Evolutionary conservation across 75 land plant genomes (phyloP), one percentile per base, ranked within the genome.

Genomic region (Picea sitchensis): DNA sequence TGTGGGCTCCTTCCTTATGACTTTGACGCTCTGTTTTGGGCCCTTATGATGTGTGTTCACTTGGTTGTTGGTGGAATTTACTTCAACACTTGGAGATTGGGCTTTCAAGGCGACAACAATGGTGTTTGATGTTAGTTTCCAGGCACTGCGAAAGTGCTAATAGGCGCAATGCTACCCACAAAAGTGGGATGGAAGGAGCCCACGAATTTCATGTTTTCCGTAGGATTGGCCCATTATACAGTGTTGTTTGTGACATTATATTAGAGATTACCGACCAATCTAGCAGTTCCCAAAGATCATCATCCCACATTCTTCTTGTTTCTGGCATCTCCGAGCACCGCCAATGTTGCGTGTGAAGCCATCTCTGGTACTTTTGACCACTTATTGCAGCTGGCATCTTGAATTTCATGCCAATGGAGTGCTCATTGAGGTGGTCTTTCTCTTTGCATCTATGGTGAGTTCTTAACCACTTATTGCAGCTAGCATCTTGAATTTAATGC

Each of bases 201-300:
- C 6, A 91, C 92, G 9, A 59, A 90, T 1, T 88, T 94, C 83
- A 90, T 94, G 79, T 91, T 85, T 64, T 89, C 94, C 0, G 84
- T 94, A 5, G 96, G n/a, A n/a, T n/a, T n/a, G n/a, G n/a, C n/a
- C n/a, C n/a, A n/a, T n/a, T n/a, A n/a, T 67, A 59, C 61, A 0
- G 90, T 94, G 14, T 83, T 94, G 3, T 91, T 94, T 77, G 91
- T 93, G 3, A 93, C 96, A 13, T 85, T 93, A 14, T 93, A 91
- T 64, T 93, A 93, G 77, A 83, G 93, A 77, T 86, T 93, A 41
- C 96, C 96, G 3, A 91, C 93, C n/a, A 91, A 86, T 78, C 90
- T 78, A 79, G 84, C 90, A 54, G 88, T 90, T 12, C 94, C 26
- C 26, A 26, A 26, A 26, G 26, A 26, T 26, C 26, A 26, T 26